phyloP scores from a whole-genome alignment of 2,329 filamentous ascomycete species.

The Cytospora schulzeri region DNA sequence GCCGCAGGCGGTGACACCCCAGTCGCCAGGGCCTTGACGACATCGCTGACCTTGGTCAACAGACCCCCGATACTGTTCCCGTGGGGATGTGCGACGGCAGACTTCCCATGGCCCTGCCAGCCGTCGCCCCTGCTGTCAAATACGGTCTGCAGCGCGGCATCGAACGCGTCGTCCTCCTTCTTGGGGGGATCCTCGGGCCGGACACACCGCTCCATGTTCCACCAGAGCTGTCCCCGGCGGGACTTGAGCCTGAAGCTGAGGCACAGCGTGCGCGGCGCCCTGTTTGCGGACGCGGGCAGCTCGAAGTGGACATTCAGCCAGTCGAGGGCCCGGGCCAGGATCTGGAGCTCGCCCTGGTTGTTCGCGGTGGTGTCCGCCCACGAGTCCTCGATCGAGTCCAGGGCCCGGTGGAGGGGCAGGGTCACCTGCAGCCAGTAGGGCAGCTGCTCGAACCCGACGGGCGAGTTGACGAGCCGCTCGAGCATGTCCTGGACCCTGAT shows the following conservation, averaged over 20 bases:
- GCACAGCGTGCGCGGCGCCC: slow-evolving; percentile 42
- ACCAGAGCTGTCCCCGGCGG: slow-evolving; percentile 52
- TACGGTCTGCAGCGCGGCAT: slow-evolving; percentile 45
- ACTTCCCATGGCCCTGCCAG: slow-evolving; percentile 50
- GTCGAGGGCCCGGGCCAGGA: slow-evolving; percentile 57
- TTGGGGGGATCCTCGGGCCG: slow-evolving; percentile 26
- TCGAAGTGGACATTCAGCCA: slow-evolving; percentile 60
- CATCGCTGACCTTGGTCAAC: slow-evolving; percentile 51
- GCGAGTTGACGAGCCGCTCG: slow-evolving; percentile 58
- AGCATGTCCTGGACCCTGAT: slow-evolving; percentile 63
- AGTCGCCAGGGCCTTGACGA: slow-evolving; percentile 41
- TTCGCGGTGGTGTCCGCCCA: slow-evolving; percentile 49
- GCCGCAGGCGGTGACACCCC: slow-evolving; percentile 1
- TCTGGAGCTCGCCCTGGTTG: slow-evolving; percentile 50
- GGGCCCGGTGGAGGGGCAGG: slow-evolving; percentile 63
- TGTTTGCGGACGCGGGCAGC: slow-evolving; percentile 35
- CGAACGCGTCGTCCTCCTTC: slow-evolving; percentile 40
- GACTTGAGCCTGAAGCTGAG: slow-evolving; percentile 56
- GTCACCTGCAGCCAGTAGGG: slow-evolving; percentile 60
- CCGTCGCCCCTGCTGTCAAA: slow-evolving; percentile 48
- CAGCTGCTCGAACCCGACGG: slow-evolving; percentile 53
- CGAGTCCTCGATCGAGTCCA: slow-evolving; percentile 61
- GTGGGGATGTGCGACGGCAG: slow-evolving; percentile 48
- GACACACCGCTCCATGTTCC: slow-evolving; percentile 50
- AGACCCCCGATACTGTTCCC: slow-evolving; percentile 48